Evolutionary conservation across 371 early-diverging fungal genomes (phyloP).

Genomic region (Scutellospora calospora): DNA sequence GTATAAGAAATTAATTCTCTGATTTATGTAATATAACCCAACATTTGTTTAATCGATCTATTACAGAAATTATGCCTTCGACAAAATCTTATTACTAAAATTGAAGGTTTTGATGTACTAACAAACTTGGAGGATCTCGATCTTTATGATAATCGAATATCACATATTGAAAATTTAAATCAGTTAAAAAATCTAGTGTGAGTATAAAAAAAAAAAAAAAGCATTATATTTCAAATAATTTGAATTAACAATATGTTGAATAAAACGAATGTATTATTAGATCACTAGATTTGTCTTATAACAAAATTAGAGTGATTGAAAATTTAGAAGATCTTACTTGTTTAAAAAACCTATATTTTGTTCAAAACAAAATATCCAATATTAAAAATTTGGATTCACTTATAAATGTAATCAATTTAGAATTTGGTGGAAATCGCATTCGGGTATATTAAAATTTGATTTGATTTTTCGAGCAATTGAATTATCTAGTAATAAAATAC

Average conservation of each 20-base stretch:
- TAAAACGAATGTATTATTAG: conserved; percentile 49
- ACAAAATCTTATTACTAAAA: conserved; percentile 88
- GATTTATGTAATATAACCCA: not conserved
- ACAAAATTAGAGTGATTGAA: conserved; percentile 83
- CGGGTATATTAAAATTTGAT: conserved; percentile 57
- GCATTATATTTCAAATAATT: not conserved
- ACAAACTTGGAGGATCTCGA: conserved; percentile 78
- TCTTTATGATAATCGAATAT: conserved; percentile 95
- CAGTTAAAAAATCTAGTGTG: conserved; percentile 70
- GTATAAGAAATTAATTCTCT: not conserved
- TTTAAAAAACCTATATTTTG: conserved; percentile 78
- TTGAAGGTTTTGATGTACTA: conserved; percentile 70
- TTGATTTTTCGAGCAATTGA: not conserved
- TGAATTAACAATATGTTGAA: not conserved
- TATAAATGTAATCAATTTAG: conserved; percentile 78
- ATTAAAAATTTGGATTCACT: conserved; percentile 80
- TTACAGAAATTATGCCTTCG: conserved; percentile 80
- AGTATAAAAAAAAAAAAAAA: conserved; percentile 40
- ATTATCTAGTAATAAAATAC: not conserved
- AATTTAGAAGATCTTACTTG: conserved; percentile 63
- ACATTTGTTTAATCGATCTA: not conserved
- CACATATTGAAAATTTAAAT: conserved; percentile 74
- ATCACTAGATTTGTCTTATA: conserved; percentile 90
- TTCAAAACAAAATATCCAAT: conserved; percentile 81
- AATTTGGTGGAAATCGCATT: conserved; percentile 95